Evolutionary conservation across 2,329 filamentous ascomycete species (phyloP), one percentile per base, ranked within the genome.

Genomic region (Aspergillus novofumigatus): DNA sequence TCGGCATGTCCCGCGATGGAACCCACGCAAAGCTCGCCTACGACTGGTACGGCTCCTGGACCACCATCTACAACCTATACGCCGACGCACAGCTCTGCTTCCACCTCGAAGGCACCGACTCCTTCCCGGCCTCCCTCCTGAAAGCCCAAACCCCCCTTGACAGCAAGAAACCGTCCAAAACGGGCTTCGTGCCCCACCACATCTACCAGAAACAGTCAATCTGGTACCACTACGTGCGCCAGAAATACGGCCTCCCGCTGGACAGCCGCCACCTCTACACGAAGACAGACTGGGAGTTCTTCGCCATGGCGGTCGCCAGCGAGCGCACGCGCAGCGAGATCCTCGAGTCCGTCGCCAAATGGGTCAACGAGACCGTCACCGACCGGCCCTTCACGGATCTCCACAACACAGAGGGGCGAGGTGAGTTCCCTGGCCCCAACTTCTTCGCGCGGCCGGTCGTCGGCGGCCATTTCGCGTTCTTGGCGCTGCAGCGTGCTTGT

Each of bases 221-320:
- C 57, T 95, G 89, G 90, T 96, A 95, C 76, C 80, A 84, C 61
- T 81, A 84, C 14, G 90, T 93, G 9, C 83, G 90, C 62, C 90
- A 95, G 71, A 86, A 84, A 66, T 95, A 93, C 72, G 91, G 91
- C 1, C 77, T 96, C 3, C 91, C 91, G 0, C 82, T 96, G 7
- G 91, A 96, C 73, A 89, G 84, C 63, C 84, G 91, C 47, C 90
- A 94, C 72, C 73, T 93, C 3, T 94, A 94, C 73, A 88, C 90
- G 35, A 96, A 96, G 76, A 91, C 88, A 29, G 91, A 96, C 75
- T 96, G 91, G 91, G 88, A 94, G 66, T 92, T 95, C 71, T 92
- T 94, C 72, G 89, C 90, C 0, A 91, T 91, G 49, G 89, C 91
- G 1, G 88, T 95, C 4, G 84, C 90, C 3, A 86, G 85, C 64